phyloP scores from a whole-genome alignment of 495 filamentous ascomycete species.

The Tuber indicum region DNA sequence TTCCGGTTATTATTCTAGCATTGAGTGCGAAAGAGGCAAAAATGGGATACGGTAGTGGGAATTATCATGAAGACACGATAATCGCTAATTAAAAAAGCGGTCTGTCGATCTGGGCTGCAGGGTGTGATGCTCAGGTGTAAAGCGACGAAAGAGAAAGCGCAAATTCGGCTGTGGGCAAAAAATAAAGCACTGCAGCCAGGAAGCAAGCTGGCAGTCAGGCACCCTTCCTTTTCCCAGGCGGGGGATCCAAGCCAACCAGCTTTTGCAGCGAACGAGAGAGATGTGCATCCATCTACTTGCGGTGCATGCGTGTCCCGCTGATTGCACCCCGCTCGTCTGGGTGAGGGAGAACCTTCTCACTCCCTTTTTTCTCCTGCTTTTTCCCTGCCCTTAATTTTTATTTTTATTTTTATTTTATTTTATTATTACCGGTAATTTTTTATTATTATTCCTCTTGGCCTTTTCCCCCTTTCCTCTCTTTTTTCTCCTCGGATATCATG shows the following conservation, averaged over 20 bases:
- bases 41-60: background rate
- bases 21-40: background rate
- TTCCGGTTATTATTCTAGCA: background rate
- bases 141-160: constrained; percentile 37
- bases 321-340: constrained; percentile 30
- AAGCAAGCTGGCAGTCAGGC: constrained; percentile 25
- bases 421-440: background rate
- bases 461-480: constrained; percentile 15
- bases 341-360: constrained; percentile 23
- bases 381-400: constrained; percentile 2
- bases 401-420: constrained; percentile 10
- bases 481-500: constrained; percentile 4
- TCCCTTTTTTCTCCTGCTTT: background rate
- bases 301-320: constrained; percentile 30
- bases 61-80: background rate
- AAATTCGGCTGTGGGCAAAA: constrained; percentile 11
- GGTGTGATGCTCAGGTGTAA: constrained; percentile 30
- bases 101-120: constrained; percentile 3
- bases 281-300: constrained; percentile 25
- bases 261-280: constrained; percentile 24
- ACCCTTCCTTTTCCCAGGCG: constrained; percentile 19
- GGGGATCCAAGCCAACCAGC: constrained; percentile 19
- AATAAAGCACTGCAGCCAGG: background rate
- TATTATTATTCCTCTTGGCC: constrained; percentile 13
- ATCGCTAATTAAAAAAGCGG: background rate